Base-by-base conservation (phyloP, 768 basidiomycete species). In the Tylopilus rubrobrunneus region DNA sequence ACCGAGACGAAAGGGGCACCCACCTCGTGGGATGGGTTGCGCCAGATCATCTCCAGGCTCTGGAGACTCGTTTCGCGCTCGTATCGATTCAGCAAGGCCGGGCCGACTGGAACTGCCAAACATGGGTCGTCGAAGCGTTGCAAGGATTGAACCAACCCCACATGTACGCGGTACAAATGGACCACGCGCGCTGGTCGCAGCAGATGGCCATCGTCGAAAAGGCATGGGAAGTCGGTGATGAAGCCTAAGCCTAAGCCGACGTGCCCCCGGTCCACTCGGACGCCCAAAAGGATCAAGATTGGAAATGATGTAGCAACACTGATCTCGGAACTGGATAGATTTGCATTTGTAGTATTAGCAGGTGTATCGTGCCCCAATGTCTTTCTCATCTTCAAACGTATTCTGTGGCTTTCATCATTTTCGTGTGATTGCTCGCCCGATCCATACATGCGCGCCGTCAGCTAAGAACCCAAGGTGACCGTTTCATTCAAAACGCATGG, bases 111-210 rank as follows among this genome's bases (percentile, higher is more conserved):
- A 59, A 58, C 21, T 53, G 57, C 42, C 62, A 64, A 47, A 64
- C 49, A 5, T 64, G 62, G 62, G 62, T 63, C 0, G 54, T 59
- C 2, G 63, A 63, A 15, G 59, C 52, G 5, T 23, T 63, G 44
- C 33, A 21, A n/a, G 62, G 62, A 2, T 11, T 63, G 42, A 52
- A 49, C 25, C 27, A 54, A 0, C 28, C 41, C 17, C 31, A 62
- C 14, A 56, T 65, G 53, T 62, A 41, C 6, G 59, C 53, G 14
- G 59, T 64, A 1, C 53, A 61, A 10, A 57, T 61, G 55, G 53
- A 61, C 3, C 34, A 64, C 7, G 6, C 25, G 0, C 53, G 53
- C 1, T 61, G 45, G 59, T 27, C 7, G 5, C 37, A 50, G 19
- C 62, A 61, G 19, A 63, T 63, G 62, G 40, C 49, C 0, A 49